Conservation (phyloP, 2,329 filamentous ascomycete genomes). For the Torrubiellomyces zombiae region DNA sequence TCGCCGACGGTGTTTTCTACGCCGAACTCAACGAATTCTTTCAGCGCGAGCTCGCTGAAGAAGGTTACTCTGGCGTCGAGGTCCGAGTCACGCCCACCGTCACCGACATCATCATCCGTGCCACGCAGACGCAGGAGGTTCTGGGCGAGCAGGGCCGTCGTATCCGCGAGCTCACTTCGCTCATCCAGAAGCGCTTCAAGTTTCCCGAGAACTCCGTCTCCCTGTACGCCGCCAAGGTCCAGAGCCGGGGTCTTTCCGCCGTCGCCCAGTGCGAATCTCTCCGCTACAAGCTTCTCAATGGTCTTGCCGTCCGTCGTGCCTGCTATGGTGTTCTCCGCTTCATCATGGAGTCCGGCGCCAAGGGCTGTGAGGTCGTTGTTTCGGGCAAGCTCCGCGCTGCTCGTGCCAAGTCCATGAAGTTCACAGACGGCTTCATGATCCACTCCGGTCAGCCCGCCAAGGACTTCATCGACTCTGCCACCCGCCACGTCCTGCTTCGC, state of each 20-base stretch:
- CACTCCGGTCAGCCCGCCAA: conserved; percentile 99
- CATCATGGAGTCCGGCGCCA: conserved; percentile 99
- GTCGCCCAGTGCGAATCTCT: conserved; percentile 99
- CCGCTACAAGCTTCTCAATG: conserved; percentile 99
- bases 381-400: conserved; percentile 98
- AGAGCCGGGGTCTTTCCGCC: conserved; percentile 98
- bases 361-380: conserved; percentile 99
- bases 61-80: conserved; percentile 99
- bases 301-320: conserved; percentile 92
- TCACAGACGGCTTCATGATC: conserved; percentile 99
- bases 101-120: conserved; percentile 99
- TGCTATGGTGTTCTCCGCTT: conserved; percentile 99
- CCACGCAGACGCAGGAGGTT: conserved; percentile 99
- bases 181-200: conserved; percentile 99
- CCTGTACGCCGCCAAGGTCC: conserved; percentile 99
- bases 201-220: conserved; percentile 99
- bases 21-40: conserved; percentile 99
- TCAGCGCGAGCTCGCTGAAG: conserved; percentile 99
- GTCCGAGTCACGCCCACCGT: conserved; percentile 99
- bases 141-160: conserved; percentile 99
- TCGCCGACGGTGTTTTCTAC: conserved; percentile 99
- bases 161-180: conserved; percentile 98
- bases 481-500: conserved; percentile 97
- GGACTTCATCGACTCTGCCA: conserved; percentile 98
- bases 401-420: conserved; percentile 99